A percentile compares a stretch with the other conserved stretches of the same genome.
Conservation (phyloP, 2,329 filamentous ascomycete species). For the Colletotrichum theobromicola region DNA sequence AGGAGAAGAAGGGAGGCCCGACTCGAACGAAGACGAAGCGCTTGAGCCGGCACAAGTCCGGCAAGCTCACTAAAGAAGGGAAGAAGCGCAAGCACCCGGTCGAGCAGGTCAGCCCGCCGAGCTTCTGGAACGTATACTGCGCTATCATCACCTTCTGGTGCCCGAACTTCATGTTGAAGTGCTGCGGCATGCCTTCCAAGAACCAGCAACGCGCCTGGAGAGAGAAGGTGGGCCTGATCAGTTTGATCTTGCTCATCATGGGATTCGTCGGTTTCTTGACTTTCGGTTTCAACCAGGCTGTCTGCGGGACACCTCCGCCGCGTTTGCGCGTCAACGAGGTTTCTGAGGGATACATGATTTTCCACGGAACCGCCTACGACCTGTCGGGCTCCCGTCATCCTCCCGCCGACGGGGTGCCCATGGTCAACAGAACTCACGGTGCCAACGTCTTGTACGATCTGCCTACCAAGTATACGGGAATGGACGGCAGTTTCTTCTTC, state of each 20-base stretch:
- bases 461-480: constrained; percentile 80
- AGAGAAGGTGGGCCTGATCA: constrained; percentile 97
- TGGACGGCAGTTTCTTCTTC: constrained; percentile 96
- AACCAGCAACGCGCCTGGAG: constrained; percentile 93
- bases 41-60: constrained; percentile 53
- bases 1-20: constrained; percentile 40
- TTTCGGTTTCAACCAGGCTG: constrained; percentile 91
- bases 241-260: constrained; percentile 89
- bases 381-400: constrained; percentile 80
- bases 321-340: constrained; percentile 87
- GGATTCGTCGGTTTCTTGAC: constrained; percentile 92
- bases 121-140: constrained; percentile 95
- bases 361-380: constrained; percentile 91
- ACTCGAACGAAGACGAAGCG: constrained; percentile 34
- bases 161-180: constrained; percentile 82
- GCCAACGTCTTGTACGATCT: constrained; percentile 89
- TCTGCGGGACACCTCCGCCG: constrained; percentile 76
- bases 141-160: constrained; percentile 94
- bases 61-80: constrained; percentile 69
- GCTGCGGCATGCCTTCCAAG: constrained; percentile 84
- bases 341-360: constrained; percentile 86
- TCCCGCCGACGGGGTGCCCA: constrained; percentile 77
- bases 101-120: constrained; percentile 77
- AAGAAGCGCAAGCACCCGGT: constrained; percentile 56
- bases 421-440: constrained; percentile 48